These are phyloP conservation scores for Xenoacremonium recifei DNA, from an alignment of 2,329 filamentous ascomycete species.

Conservation along the genomic window DNA sequence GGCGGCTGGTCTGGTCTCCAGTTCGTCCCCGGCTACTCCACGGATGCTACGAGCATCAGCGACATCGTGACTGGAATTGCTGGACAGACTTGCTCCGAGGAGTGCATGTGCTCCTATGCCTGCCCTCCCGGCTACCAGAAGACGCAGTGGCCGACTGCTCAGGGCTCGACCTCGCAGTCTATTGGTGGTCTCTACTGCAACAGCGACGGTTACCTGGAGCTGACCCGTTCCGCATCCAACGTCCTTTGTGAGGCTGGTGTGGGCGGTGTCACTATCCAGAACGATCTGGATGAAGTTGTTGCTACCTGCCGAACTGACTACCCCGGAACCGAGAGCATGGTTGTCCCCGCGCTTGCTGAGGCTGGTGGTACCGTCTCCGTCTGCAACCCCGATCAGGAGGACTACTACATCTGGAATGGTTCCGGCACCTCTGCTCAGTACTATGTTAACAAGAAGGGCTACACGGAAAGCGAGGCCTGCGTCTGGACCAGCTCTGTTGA, in stretches of 20 bases:
- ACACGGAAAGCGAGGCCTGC: conserved; percentile 67
- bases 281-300: conserved; percentile 65
- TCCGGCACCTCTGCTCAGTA: conserved; percentile 85
- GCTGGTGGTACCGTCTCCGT: conserved; percentile 61
- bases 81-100: conserved; percentile 59
- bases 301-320: conserved; percentile 94
- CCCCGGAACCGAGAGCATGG: conserved; percentile 87
- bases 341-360: conserved; percentile 66
- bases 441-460: conserved; percentile 87
- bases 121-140: conserved; percentile 93
- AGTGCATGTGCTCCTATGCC: conserved; percentile 84
- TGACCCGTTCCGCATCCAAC: conserved; percentile 66
- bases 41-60: conserved; percentile 53
- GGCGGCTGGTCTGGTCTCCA: conserved; percentile 82
- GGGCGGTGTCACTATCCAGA: conserved; percentile 70
- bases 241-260: conserved; percentile 75
- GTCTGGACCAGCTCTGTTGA: conserved; percentile 60
- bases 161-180: conserved; percentile 79
- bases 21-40: conserved; percentile 51
- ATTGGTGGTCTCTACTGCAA: conserved; percentile 87
- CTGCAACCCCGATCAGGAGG: conserved; percentile 70
- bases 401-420: conserved; percentile 77
- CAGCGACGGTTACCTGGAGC: conserved; percentile 66
- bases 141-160: conserved; percentile 78
- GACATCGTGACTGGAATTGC: conserved; percentile 63